Base-by-base conservation (phyloP, 495 filamentous ascomycete species). In the Hyaloscypha finlandica region DNA sequence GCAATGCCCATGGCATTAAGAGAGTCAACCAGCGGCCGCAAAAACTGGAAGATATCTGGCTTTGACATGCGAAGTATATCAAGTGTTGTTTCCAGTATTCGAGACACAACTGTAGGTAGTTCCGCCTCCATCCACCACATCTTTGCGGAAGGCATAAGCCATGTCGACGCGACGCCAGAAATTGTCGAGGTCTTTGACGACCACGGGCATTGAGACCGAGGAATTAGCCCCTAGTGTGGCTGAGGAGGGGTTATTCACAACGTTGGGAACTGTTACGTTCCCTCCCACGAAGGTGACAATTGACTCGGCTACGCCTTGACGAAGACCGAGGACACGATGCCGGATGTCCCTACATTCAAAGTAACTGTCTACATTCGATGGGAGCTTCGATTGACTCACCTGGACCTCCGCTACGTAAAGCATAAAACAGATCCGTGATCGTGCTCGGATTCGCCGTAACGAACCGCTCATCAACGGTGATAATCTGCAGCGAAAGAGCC, bases 351-450 rank as follows among this genome's bases (percentile, higher is more conserved):
- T 25, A 8, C 83, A 8, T 12, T 37, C 12, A 1, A 37, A 37
- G 35, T 37, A 6, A 37, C 1, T 8, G 6, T 37, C 6, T 37
- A 12, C 8, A 1, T 12, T 37, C 35, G 1, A 37, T 37, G 1
- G 12, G 35, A 37, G 6, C 84, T n/a, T 31, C 2, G 8, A 8
- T 30, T 16, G 16, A 30, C 31, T 32, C 1, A 58, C 22, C 55
- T 58, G 2, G 33, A 22, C 86, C 86, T 16, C 86, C 86, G 20
- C 86, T 86, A 45, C 74, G 77, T 1, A 89, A 70, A 9, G 87
- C 87, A 84, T 84, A 89, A 73, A 80, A 89, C 0, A 89, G 71
- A 68, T 89, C 85, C 0, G 74, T 20, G 67, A 86, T 78, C 61
- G 83, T 33, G n/a, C 74, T 75, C 1, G 78, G 78, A 14, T 75